Evolutionary conservation across 352 stramenopile species (phyloP), one percentile per base, ranked within the genome.

Genomic region (Phytophthora pini): DNA sequence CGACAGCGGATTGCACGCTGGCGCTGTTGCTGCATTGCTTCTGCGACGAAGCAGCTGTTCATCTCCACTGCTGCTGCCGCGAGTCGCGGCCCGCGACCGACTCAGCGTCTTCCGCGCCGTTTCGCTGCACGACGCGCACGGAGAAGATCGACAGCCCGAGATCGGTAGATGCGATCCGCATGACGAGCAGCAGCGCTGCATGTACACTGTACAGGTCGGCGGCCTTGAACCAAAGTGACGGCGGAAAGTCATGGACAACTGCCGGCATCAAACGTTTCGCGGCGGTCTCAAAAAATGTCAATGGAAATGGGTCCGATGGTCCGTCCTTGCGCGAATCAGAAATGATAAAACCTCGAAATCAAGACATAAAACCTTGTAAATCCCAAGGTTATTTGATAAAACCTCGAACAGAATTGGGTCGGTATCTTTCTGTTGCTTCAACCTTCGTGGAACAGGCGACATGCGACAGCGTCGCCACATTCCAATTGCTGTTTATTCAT

Each of bases 391-490:
- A 55, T 59, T 49, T 53, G 12, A 32, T 27, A 32, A 31, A 26
- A 48, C 38, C 38, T 43, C 15, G 8, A 0, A 0, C 5, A 22
- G n/a, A 43, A 43, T 22, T 43, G 38, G 15, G 29, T 24, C 36
- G n/a, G 56, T 56, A 63, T 63, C 56, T 62, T 61, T 62, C 24
- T 27, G 13, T 15, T 29, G 58, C 47, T 66, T 66, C 38, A 66
- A 65, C 36, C 39, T 44, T 27, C 44, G 13, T 34, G 22, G 45
- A 56, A 64, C 46, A 38, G 20, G 41, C 13, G 38, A 47, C 52
- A 47, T 56, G 34, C 49, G 32, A 6, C 32, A 26, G 15, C 34
- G 50, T 46, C 34, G 39, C 27, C 8, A 31, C 22, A 7, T 22
- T 26, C 48, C 20, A 41, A 26, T 55, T 55, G 31, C 47, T 20